Evolutionary conservation across 257 asterid species (phyloP).

Genomic region (Vinca minor): DNA sequence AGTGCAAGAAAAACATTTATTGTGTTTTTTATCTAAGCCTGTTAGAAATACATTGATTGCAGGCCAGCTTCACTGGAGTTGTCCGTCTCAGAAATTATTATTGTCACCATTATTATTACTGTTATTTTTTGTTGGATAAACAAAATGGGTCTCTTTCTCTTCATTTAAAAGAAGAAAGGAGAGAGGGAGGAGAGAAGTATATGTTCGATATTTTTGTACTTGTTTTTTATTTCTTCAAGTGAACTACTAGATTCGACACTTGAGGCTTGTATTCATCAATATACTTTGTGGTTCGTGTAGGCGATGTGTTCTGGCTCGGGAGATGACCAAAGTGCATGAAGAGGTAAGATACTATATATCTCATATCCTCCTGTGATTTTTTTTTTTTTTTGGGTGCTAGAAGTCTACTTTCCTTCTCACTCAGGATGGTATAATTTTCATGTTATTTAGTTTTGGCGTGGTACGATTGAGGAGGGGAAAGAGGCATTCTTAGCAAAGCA

Average conservation of each 20-base stretch:
- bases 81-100: no score
- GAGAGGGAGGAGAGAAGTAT: neutral
- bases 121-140: neutral
- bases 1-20: no score
- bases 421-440: conserved; percentile 4
- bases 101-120: no score
- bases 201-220: neutral
- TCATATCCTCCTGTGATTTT: neutral
- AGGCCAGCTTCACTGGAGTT: no score
- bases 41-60: no score
- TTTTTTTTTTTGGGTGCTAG: no score
- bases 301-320: conserved; percentile 91
- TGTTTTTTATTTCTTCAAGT: neutral
- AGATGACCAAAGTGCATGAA: conserved; percentile 91
- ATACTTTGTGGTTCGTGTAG: conserved; percentile 33
- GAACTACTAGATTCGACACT: neutral
- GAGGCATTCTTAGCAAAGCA: conserved; percentile 56
- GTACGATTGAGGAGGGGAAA: conserved; percentile 67
- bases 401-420: neutral
- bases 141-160: no score
- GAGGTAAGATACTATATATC: conserved; percentile 37
- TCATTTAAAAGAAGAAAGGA: neutral
- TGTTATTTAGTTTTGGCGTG: conserved; percentile 71
- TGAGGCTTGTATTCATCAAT: conserved; percentile 1
- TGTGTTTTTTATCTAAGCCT: no score